Evolutionary conservation across 768 basidiomycete genomes (phyloP).

Genomic region (Holtermannia corniformis): DNA sequence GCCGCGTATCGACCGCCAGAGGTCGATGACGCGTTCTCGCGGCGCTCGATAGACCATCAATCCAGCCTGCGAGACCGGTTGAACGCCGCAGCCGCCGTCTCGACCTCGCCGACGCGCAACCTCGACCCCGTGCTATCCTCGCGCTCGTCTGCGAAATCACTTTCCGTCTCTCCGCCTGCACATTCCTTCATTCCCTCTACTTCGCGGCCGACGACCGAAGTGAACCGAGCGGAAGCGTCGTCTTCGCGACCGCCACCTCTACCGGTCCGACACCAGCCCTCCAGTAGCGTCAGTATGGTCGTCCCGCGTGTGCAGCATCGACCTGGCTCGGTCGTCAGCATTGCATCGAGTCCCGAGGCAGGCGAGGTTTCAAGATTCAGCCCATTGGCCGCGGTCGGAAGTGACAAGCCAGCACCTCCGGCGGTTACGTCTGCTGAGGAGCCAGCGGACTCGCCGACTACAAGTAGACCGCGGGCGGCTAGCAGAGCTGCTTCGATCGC

Average conservation of each 20-base stretch:
- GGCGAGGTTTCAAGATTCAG: no score
- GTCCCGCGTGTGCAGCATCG: slow-evolving; percentile 35
- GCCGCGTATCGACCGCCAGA: slow-evolving; percentile 24
- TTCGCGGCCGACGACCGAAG: slow-evolving; percentile 7
- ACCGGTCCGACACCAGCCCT: slow-evolving; percentile 25
- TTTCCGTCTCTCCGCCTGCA: slow-evolving; percentile 4
- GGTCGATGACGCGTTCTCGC: slow-evolving; percentile 13
- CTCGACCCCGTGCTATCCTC: slow-evolving; percentile 8
- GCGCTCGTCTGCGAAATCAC: slow-evolving; percentile 3
- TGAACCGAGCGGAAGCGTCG: slow-evolving; percentile 2
- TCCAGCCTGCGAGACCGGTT: slow-evolving; percentile 30
- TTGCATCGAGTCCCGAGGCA: slow-evolving; percentile 17
- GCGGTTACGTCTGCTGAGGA: no score
- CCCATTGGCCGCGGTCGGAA: no score
- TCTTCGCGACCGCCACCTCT: not conserved
- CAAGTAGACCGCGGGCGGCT: no score
- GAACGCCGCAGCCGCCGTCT: slow-evolving; percentile 22
- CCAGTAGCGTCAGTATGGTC: slow-evolving; percentile 26
- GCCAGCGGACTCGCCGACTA: no score
- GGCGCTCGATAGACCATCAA: not conserved
- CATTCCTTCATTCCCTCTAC: slow-evolving; percentile 5
- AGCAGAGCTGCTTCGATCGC: no score
- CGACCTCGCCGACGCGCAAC: slow-evolving; percentile 1
- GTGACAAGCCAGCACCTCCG: no score
- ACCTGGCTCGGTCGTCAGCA: slow-evolving; percentile 32